phyloP scores from a whole-genome alignment of 106 monocot species.

The Dendrobium officinale region DNA sequence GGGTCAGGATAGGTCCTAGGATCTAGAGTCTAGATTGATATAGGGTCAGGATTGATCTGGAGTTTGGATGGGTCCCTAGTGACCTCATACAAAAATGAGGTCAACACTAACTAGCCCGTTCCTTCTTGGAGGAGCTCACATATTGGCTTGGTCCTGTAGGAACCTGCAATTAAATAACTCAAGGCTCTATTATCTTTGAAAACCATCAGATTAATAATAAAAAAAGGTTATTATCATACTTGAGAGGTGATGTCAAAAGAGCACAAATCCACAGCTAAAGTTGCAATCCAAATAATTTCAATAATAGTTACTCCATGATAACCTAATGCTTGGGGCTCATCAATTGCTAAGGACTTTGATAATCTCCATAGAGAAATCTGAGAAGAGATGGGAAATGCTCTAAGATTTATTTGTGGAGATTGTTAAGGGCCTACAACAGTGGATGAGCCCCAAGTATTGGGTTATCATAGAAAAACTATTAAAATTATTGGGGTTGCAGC shows the following conservation, averaged over 20 bases:
- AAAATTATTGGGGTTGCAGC: slow-evolving; percentile 26
- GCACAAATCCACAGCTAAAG: slow-evolving; percentile 38
- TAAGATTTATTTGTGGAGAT: background rate
- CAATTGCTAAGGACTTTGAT: slow-evolving; percentile 1
- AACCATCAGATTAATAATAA: background rate
- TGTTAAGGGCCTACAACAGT: slow-evolving; percentile 8
- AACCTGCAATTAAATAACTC: slow-evolving; percentile 19
- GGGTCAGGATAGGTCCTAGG: no score
- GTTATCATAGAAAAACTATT: slow-evolving; percentile 28
- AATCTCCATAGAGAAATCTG: background rate
- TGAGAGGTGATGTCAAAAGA: slow-evolving; percentile 38
- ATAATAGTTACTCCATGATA: slow-evolving; percentile 28
- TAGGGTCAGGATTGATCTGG: no score
- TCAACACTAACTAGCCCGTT: slow-evolving; percentile 48
- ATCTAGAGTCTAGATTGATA: no score
- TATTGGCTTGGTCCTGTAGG: slow-evolving; percentile 38
- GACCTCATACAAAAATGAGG: no score
- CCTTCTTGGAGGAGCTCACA: slow-evolving; percentile 52
- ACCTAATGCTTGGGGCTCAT: slow-evolving; percentile 10
- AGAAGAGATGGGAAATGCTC: no score
- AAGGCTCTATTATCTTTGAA: no score
- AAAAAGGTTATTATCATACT: slow-evolving; percentile 10
- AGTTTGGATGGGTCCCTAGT: no score
- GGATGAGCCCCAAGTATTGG: slow-evolving; percentile 9
- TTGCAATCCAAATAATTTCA: slow-evolving; percentile 23